Conservation (phyloP, 1,284 basidiomycete genomes). For the Kalmanozyma brasiliensis region DNA sequence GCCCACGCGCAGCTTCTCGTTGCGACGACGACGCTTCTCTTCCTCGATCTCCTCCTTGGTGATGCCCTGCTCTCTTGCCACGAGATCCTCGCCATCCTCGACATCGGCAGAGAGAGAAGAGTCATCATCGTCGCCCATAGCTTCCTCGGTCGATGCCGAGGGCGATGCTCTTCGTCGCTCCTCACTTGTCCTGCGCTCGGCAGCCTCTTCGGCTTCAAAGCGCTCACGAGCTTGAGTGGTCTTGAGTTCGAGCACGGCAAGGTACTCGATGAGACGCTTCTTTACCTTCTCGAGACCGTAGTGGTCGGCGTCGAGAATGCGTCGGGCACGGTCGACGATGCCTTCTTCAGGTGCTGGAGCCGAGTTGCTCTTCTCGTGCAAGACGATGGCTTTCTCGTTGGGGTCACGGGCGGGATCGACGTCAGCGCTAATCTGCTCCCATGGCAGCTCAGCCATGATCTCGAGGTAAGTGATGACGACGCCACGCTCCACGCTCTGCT, state of each 20-base stretch:
- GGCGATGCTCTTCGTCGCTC: conserved; percentile 33
- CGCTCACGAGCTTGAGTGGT: conserved; percentile 62
- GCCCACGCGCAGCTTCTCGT: conserved; percentile 47
- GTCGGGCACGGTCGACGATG: conserved; percentile 60
- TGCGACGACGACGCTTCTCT: conserved; percentile 40
- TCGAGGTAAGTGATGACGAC: conserved; percentile 68
- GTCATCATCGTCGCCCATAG: conserved; percentile 20
- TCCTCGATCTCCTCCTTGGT: conserved; percentile 40
- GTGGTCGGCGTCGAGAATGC: conserved; percentile 69
- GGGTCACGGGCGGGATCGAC: conserved; percentile 30
- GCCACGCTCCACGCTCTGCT: conserved; percentile 66
- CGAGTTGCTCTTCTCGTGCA: conserved; percentile 25
- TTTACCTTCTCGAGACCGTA: conserved; percentile 70
- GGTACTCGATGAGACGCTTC: conserved; percentile 69
- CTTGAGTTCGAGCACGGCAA: conserved; percentile 69
- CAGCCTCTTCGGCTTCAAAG: conserved; percentile 50
- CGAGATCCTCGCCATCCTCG: conserved; percentile 29
- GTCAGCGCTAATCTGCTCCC: conserved; percentile 63
- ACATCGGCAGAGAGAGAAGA: conserved; percentile 9
- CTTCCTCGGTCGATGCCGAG: conserved; percentile 29
- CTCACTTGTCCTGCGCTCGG: conserved; percentile 29
- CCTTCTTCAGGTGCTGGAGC: conserved; percentile 40
- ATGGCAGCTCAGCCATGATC: conserved; percentile 67
- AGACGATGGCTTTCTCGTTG: conserved; percentile 29
- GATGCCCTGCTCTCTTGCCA: conserved; percentile 30